Evolutionary conservation across 352 stramenopile species (phyloP).

Genomic region (Pythium sp.): DNA sequence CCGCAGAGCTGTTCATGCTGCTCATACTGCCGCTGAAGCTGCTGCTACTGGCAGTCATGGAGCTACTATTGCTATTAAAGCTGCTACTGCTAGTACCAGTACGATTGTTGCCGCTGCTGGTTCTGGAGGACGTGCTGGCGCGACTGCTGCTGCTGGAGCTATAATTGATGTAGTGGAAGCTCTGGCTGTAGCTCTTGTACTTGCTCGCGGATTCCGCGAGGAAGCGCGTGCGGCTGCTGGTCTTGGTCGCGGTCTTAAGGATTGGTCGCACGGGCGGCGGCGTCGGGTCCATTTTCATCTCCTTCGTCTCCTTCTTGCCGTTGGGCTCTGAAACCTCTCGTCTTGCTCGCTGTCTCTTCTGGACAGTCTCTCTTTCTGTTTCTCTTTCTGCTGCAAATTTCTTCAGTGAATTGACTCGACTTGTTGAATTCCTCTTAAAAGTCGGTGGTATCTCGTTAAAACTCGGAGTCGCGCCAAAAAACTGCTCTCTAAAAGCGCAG

Average conservation of each 20-base stretch:
- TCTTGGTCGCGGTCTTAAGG: slow-evolving; percentile 43
- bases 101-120: background rate
- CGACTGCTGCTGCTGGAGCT: slow-evolving; percentile 7
- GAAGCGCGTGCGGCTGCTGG: slow-evolving; percentile 17
- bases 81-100: background rate
- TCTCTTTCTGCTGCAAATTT: slow-evolving; percentile 1
- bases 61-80: background rate
- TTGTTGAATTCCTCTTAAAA: background rate
- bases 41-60: background rate
- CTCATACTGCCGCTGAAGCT: slow-evolving; percentile 13
- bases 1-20: slow-evolving; percentile 6
- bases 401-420: background rate
- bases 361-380: background rate
- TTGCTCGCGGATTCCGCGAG: slow-evolving; percentile 25
- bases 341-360: background rate
- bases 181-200: slow-evolving; percentile 23
- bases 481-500: too few relatives aligned
- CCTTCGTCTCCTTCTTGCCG: background rate
- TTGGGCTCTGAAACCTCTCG: slow-evolving; percentile 1
- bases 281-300: slow-evolving; percentile 12
- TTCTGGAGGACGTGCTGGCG: background rate
- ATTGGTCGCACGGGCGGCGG: slow-evolving; percentile 43
- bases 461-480: too few relatives aligned
- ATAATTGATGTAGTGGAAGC: slow-evolving; percentile 20
- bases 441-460: too few relatives aligned